Conservation (phyloP, 208 protist genomes). For the Leishmania aethiopica region DNA sequence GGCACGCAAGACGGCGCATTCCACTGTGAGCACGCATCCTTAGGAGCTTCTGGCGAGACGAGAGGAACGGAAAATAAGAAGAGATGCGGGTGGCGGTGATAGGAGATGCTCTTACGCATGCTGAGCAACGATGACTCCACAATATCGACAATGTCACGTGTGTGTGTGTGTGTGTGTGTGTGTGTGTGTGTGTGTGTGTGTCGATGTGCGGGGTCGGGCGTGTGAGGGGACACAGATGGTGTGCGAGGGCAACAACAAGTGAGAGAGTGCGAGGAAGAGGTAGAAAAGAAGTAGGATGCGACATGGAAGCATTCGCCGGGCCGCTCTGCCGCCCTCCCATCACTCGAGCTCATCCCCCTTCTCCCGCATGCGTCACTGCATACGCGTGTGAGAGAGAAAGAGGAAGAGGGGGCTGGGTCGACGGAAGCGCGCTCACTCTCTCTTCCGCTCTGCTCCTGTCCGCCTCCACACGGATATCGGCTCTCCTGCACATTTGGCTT, state of each 20-base stretch:
- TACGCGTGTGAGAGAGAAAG: neutral
- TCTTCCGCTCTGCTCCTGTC: neutral
- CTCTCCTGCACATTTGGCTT: neutral
- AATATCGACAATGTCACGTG: neutral
- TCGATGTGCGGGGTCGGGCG: neutral
- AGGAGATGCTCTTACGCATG: neutral
- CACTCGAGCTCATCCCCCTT: neutral
- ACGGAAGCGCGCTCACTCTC: neutral
- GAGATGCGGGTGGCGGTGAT: neutral
- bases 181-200: neutral
- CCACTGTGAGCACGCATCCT: neutral
- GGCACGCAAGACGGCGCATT: constrained; percentile 40
- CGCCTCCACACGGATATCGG: neutral
- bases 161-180: neutral
- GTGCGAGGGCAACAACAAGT: neutral
- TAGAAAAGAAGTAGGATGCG: neutral
- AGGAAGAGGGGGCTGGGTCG: neutral
- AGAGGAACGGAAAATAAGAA: neutral
- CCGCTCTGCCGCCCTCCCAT: neutral
- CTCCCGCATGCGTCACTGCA: neutral
- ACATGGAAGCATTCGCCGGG: neutral
- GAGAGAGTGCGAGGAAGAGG: neutral
- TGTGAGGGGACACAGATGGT: neutral
- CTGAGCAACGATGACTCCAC: neutral
- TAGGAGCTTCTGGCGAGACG: neutral